These are phyloP conservation scores for Beauveria brongniartii DNA, from an alignment of 2,329 filamentous ascomycete species.

Conservation along the genomic window DNA sequence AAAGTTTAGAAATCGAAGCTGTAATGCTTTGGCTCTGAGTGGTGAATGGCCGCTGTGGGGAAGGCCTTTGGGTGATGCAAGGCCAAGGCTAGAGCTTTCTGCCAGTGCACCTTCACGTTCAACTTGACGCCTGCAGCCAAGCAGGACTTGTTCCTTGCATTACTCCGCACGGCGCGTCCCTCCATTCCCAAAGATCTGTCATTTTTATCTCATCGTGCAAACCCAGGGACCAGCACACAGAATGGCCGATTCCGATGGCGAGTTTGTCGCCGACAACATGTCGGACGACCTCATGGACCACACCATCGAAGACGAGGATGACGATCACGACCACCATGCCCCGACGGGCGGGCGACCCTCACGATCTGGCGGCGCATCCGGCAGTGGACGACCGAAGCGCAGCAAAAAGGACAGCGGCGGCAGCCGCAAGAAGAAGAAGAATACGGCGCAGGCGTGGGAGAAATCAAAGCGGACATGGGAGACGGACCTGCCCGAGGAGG, in stretches of 20 bases:
- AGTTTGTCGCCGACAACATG: conserved; percentile 55
- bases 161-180: not conserved
- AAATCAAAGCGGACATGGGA: conserved; percentile 63
- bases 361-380: conserved; percentile 17
- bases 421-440: conserved; percentile 21
- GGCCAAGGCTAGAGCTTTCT: conserved; percentile 3
- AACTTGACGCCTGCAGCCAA: not conserved
- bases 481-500: conserved; percentile 58
- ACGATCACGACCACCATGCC: conserved; percentile 14
- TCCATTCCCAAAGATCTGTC: not conserved
- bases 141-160: not conserved
- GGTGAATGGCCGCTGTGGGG: conserved; percentile 8
- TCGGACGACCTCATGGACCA: conserved; percentile 54
- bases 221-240: not conserved
- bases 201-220: not conserved
- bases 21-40: conserved; percentile 3
- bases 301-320: conserved; percentile 32
- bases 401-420: not conserved
- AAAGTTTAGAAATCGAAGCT: not conserved
- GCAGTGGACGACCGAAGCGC: conserved; percentile 8
- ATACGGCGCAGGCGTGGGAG: conserved; percentile 53
- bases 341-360: conserved; percentile 18
- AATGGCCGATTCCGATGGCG: conserved; percentile 69
- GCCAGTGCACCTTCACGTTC: not conserved
- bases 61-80: conserved; percentile 2